Conservation (phyloP, 2,329 filamentous ascomycete genomes). For the Kalaharituber pfeilii region DNA sequence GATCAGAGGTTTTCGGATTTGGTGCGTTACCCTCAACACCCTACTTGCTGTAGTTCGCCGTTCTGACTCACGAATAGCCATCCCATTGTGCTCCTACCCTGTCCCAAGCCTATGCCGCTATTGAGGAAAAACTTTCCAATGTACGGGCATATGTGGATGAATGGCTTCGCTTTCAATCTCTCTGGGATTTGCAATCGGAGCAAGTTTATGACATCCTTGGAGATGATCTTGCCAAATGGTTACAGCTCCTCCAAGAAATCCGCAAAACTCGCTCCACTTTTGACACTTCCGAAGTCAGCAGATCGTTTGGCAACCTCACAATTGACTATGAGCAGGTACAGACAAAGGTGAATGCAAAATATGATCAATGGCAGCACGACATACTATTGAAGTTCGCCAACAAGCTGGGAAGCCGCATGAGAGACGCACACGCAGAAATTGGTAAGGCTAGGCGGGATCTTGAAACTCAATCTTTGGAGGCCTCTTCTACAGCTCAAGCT, state of each 20-base stretch:
- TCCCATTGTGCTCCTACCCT: slow-evolving; percentile 57
- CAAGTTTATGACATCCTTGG: slow-evolving; percentile 86
- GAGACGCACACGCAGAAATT: slow-evolving; percentile 80
- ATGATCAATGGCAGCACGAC: slow-evolving; percentile 98
- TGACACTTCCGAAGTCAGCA: slow-evolving; percentile 86
- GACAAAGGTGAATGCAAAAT: slow-evolving; percentile 96
- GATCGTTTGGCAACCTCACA: slow-evolving; percentile 79
- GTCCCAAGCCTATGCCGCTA: slow-evolving; percentile 58
- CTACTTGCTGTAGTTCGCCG: not conserved
- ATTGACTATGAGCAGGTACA: slow-evolving; percentile 99
- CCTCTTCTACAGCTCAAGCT: slow-evolving; percentile 86
- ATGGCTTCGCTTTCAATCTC: slow-evolving; percentile 94
- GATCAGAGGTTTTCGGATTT: slow-evolving; percentile 67
- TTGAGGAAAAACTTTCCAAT: slow-evolving; percentile 66
- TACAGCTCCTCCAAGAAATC: slow-evolving; percentile 92
- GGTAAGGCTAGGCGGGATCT: slow-evolving; percentile 79
- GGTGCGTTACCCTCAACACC: slow-evolving; percentile 4
- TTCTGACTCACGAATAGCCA: not conserved
- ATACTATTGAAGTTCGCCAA: slow-evolving; percentile 84
- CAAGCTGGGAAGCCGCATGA: slow-evolving; percentile 75
- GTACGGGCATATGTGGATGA: slow-evolving; percentile 84
- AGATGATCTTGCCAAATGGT: slow-evolving; percentile 79
- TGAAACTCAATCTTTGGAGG: slow-evolving; percentile 80
- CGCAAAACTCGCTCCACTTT: slow-evolving; percentile 90
- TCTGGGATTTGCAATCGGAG: slow-evolving; percentile 94